Evolutionary conservation across 305 asterid species (phyloP).

Genomic region (Fraxinus nigra): DNA sequence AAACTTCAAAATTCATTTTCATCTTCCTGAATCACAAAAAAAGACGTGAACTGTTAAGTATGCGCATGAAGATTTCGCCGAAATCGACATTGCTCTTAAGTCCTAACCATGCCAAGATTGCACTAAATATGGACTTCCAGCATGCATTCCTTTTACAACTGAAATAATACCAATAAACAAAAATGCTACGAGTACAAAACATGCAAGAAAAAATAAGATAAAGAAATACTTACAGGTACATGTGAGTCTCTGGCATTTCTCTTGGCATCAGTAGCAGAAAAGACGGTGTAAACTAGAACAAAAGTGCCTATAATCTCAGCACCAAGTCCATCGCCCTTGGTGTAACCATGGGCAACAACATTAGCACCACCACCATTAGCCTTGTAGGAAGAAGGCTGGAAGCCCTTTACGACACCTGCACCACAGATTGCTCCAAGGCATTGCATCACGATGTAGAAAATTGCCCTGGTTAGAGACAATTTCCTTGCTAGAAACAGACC

Average conservation of each 20-base stretch:
- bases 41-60: no score
- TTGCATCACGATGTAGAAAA: conserved; percentile 69
- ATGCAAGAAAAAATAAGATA: neutral
- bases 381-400: conserved; percentile 55
- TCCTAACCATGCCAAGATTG: no score
- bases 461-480: conserved; percentile 59
- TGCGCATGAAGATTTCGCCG: no score
- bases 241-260: conserved; percentile 79
- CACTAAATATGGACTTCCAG: no score
- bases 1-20: no score
- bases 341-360: conserved; percentile 54
- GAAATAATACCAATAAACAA: neutral
- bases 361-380: conserved; percentile 58
- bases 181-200: neutral
- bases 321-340: conserved; percentile 71
- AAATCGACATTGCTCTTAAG: no score
- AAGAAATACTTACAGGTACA: conserved; percentile 56
- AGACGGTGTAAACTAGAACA: conserved; percentile 69
- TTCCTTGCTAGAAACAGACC: conserved; percentile 71
- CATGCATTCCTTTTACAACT: no score
- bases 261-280: conserved; percentile 82
- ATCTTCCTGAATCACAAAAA: no score
- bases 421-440: conserved; percentile 77
- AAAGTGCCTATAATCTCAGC: conserved; percentile 74
- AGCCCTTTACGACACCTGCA: conserved; percentile 74